Base-by-base conservation (phyloP, 148 eudicot species). In the Euryodendron excelsum region DNA sequence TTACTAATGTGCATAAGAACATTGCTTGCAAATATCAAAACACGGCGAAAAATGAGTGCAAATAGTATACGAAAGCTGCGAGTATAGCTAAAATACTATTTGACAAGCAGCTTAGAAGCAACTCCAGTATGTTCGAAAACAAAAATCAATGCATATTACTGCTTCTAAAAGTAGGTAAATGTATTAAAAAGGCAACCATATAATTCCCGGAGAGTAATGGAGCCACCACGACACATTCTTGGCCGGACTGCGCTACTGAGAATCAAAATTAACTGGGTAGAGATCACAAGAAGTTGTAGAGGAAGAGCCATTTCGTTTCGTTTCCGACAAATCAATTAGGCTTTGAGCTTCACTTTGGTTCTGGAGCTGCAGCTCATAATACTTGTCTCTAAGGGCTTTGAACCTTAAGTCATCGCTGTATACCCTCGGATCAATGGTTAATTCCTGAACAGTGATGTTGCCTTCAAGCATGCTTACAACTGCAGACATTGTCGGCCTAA, bases 401-500 rank as follows among this genome's bases (percentile, higher is more conserved):
- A 77, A 62, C 66, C 59, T 77, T 6, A 77, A 31, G 20, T 77
- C 80, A 66, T 59, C 63, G n/a, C 41, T 44, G 39, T 56, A 45
- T 23, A 53, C 39, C n/a, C 45, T 66, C 39, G 78, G 78, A 27
- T 78, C 77, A 11, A 39, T 27, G 14, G 28, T 58, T 20, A 72
- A 55, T 6, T 65, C 80, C 3, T 65, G 78, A 15, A 72, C 52
- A 31, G 2, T 18, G 63, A 31, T 5, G 45, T 50, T 25, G n/a
- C 84, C 82, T 63, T 78, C 61, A 53, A 84, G 84, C 79, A 84
- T 84, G 47, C 68, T 33, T 30, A 80, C 50, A 6, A 81, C 84
- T 65, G 77, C 79, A 12, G 84, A 84, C 87, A 84, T 84, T 2
- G 79, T 81, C 3, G 87, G 87, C 69, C 87, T 74, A 0, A 84